phyloP scores from a whole-genome alignment of 1,139 yeast species.

The Scheffersomyces illinoinensis region DNA sequence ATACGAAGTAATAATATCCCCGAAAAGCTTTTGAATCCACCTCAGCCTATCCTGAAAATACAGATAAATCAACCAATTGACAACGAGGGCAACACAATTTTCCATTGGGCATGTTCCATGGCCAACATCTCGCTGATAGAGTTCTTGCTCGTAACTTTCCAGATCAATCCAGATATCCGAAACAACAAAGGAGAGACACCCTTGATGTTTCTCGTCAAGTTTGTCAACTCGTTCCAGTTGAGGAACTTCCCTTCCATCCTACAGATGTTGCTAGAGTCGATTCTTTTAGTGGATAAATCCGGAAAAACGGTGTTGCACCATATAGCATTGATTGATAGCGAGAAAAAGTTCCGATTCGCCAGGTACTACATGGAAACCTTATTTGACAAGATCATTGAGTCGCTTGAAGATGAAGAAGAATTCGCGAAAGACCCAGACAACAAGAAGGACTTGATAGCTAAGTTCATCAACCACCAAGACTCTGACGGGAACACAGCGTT shows the following conservation, averaged over 20 bases:
- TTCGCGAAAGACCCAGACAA: conserved; percentile 7
- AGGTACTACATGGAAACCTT: conserved; percentile 79
- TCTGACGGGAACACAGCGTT: conserved; percentile 84
- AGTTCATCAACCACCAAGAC: conserved; percentile 79
- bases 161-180: conserved; percentile 62
- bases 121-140: conserved; percentile 75
- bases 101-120: conserved; percentile 96
- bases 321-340: conserved; percentile 49
- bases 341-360: conserved; percentile 64
- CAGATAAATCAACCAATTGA: conserved; percentile 85
- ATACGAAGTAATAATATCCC: conserved; percentile 26
- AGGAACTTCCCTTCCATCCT: conserved; percentile 72
- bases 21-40: conserved; percentile 37
- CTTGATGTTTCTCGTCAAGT: conserved; percentile 81
- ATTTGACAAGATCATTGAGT: conserved; percentile 54
- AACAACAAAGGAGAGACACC: conserved; percentile 85
- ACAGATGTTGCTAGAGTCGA: conserved; percentile 74
- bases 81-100: conserved; percentile 87
- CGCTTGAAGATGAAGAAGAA: conserved; percentile 18
- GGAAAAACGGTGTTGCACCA: conserved; percentile 82
- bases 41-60: conserved; percentile 46
- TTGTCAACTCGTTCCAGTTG: conserved; percentile 81
- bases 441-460: conserved; percentile 47
- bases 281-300: conserved; percentile 67
- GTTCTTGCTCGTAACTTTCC: conserved; percentile 59